Base-by-base conservation (phyloP, 208 protist genomes). In the Trypanosoma mega region DNA sequence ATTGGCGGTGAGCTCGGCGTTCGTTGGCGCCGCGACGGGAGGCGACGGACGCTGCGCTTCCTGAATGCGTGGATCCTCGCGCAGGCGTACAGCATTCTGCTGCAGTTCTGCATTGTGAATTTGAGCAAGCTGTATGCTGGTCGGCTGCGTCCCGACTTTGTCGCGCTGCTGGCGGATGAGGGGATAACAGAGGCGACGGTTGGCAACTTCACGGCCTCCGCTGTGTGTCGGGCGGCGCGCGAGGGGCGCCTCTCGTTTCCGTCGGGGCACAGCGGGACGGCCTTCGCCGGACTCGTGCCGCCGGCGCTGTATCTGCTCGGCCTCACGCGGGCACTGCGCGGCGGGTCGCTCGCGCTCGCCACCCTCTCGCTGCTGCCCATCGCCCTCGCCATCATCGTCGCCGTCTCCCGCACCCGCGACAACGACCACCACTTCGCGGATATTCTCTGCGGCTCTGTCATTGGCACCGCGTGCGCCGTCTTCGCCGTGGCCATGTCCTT, bases 121-220 rank as follows among this genome's bases (percentile, higher is more conserved):
- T 39, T 39, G 6, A 39, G 51, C 1, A 86, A 79, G 65, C 56
- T 82, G 24, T 82, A 82, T 58, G 72, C 70, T 2, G 79, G 75
- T 1, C 68, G 78, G 9, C 67, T 88, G 14, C 74, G 80, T 12
- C 80, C 80, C 29, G 80, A 92, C 52, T 88, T 92, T 44, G 36
- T 67, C 29, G 18, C 36, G 12, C 29, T 30, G 1, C 30, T 74
- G 18, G 47, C 33, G 21, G 23, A 54, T 3, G 57, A 72, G 36
- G 50, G 53, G 39, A 56, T 63, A 30, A 71, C 47, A 1, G 18
- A 72, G 49, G 52, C 24, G 1, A 81, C 27, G 47, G 23, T 59
- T 39, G 12, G 8, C 18, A 7, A 44, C 27, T 66, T 44, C 30
- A 57, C 47, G 8, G 18, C 27, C 1, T 50, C 59, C 23, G 2